Percentiles rank a stretch among this genome's conserved stretches.
phyloP scores from a whole-genome alignment of 495 filamentous ascomycete species.

The Ascobolus immersus region DNA sequence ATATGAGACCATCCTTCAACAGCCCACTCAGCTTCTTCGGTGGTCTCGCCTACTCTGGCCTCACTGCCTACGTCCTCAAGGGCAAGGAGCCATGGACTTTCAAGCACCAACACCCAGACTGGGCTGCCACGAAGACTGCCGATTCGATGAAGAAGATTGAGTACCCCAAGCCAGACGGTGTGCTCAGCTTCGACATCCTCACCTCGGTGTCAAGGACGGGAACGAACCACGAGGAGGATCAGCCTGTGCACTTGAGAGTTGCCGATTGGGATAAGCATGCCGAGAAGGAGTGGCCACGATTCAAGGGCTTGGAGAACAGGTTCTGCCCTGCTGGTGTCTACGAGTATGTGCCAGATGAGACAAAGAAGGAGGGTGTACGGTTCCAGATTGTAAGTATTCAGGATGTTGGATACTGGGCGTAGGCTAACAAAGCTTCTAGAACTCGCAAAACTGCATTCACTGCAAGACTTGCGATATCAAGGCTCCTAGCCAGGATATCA shows the following conservation, averaged over 20 bases:
- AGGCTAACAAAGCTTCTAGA: slow-evolving; percentile 16
- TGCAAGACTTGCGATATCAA: slow-evolving; percentile 99
- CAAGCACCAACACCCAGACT: slow-evolving; percentile 49
- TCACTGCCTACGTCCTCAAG: slow-evolving; percentile 71
- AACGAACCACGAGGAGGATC: slow-evolving; percentile 97
- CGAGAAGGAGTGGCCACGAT: slow-evolving; percentile 54
- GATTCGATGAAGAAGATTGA: slow-evolving; percentile 67
- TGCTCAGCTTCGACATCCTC: slow-evolving; percentile 84
- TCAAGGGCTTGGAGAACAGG: slow-evolving; percentile 84
- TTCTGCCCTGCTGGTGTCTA: slow-evolving; percentile 99
- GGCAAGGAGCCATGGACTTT: slow-evolving; percentile 82
- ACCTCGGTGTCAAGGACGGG: slow-evolving; percentile 83
- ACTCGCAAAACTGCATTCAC: slow-evolving; percentile 62
- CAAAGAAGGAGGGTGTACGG: slow-evolving; percentile 50
- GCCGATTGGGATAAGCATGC: slow-evolving; percentile 83
- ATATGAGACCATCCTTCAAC: slow-evolving; percentile 91
- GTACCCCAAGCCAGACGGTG: slow-evolving; percentile 86
- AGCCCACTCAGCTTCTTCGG: slow-evolving; percentile 59
- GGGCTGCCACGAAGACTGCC: slow-evolving; percentile 54
- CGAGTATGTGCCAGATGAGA: slow-evolving; percentile 84
- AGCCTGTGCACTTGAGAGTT: slow-evolving; percentile 86
- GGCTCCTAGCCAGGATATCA: slow-evolving; percentile 84
- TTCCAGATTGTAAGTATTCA: slow-evolving; percentile 73
- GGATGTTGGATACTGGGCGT: background rate
- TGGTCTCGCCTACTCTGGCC: slow-evolving; percentile 73